Evolutionary conservation across 495 filamentous ascomycete species (phyloP), one percentile per base, ranked within the genome.

Genomic region (Penicillium paradoxum): DNA sequence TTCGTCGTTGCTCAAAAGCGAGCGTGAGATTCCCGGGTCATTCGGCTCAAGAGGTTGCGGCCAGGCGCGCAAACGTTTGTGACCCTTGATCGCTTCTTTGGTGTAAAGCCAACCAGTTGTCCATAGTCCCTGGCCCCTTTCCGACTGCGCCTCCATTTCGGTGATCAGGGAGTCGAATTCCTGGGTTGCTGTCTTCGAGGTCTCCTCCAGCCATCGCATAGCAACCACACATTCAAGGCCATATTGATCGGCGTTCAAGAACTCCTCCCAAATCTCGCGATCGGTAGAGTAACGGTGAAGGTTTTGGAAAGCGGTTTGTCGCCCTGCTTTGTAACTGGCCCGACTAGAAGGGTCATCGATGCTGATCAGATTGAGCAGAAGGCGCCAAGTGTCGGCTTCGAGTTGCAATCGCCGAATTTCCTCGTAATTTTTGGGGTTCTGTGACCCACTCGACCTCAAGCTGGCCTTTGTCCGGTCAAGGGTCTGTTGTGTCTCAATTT

Each of bases 41-140:
- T 78, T 74, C 6, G 80, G 84, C 46, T 86, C 85, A 45, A 86
- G 72, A 27, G 78, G 75, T 45, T 83, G 83, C 34, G 84, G 80
- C 79, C 80, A 75, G 68, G 79, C 67, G 33, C 82, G 73, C 45
- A 93, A 60, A 44, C 88, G 85, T 71, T 97, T 98, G 66, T 89
- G 83, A 32, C 84, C 79, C 73, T 98, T 98, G 66, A 98, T 87
- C 15, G 85, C 84, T 60, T 87, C 84, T 55, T 89, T 88, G 1
- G 95, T 96, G 63, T 95, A 87, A 21, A 97, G 78, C 91, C 91
- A 96, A 22, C 92, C 91, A 63, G 89, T 83, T 10, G 87, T 81
- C 72, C 91, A 87, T 2, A 88, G 56, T 60, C 82, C 73, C 73
- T 83, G 68, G 64, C 84, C 72, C 73, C 84, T 67, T 68, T 88